Evolutionary conservation across 805 yeast genomes (phyloP).

Genomic region (Wickerhamia fluorescens): DNA sequence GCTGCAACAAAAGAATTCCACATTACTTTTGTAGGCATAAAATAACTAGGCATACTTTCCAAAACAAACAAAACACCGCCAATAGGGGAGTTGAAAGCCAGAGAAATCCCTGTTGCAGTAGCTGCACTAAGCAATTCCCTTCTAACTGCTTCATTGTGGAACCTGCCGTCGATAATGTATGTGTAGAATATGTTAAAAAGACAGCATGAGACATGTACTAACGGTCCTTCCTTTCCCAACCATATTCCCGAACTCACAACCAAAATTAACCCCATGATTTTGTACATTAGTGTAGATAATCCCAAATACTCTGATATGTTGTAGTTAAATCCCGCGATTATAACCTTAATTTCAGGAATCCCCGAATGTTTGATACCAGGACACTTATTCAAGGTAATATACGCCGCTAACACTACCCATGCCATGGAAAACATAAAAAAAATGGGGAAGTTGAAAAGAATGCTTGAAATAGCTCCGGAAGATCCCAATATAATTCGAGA

Average conservation of each 20-base stretch:
- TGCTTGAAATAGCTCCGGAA: constrained; percentile 10
- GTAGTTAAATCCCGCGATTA: constrained; percentile 59
- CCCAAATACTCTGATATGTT: constrained; percentile 42
- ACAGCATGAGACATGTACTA: constrained; percentile 72
- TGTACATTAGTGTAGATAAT: constrained; percentile 43
- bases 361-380: constrained; percentile 45
- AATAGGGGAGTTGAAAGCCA: constrained; percentile 81
- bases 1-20: constrained; percentile 84
- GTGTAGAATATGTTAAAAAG: constrained; percentile 31
- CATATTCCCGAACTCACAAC: constrained; percentile 73
- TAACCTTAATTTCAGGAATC: constrained; percentile 64
- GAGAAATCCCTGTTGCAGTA: constrained; percentile 76
- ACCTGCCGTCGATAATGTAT: constrained; percentile 26
- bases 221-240: constrained; percentile 84
- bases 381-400: constrained; percentile 19
- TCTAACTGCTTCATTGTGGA: constrained; percentile 49
- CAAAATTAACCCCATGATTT: constrained; percentile 51
- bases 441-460: constrained; percentile 29
- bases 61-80: constrained; percentile 80
- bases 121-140: constrained; percentile 70
- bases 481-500: constrained; percentile 20
- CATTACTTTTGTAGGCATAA: constrained; percentile 57
- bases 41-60: constrained; percentile 60
- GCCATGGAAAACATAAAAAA: constrained; percentile 22
- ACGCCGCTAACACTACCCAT: constrained; percentile 21